Evolutionary conservation across 23 red algal genomes (phyloP).

Genomic region (Agarophyton chilense): DNA sequence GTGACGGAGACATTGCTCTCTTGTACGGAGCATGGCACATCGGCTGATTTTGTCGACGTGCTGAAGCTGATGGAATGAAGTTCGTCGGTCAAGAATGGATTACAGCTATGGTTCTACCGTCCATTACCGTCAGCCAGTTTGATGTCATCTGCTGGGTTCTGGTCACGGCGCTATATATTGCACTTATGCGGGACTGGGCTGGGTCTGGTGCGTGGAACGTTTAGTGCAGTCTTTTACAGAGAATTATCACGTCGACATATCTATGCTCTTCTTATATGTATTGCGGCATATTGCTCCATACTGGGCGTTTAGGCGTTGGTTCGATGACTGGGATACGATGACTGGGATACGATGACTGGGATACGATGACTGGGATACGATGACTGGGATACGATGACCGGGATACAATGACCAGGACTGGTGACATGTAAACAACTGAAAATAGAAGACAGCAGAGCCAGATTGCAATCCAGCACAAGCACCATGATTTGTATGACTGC

Average conservation of each 20-base stretch:
- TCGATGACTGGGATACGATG: slow-evolving; percentile 21
- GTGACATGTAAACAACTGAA: background rate
- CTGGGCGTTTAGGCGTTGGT: slow-evolving; percentile 18
- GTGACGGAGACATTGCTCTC: slow-evolving; percentile 23
- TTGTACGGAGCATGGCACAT: slow-evolving; percentile 70
- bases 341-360: no score
- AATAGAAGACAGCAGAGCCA: background rate
- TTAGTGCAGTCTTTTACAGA: slow-evolving; percentile 1
- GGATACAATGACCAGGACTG: slow-evolving; percentile 2
- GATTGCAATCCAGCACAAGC: background rate
- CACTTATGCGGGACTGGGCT: slow-evolving; percentile 14
- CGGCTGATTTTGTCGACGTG: slow-evolving; percentile 38
- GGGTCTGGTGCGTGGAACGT: slow-evolving; percentile 2
- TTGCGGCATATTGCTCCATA: slow-evolving; percentile 23
- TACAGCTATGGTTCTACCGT: slow-evolving; percentile 38
- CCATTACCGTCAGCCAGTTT: background rate
- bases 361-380: no score
- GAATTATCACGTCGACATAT: background rate
- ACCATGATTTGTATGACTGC: background rate
- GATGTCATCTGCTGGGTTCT: background rate
- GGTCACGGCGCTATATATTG: background rate
- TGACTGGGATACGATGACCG: slow-evolving; percentile 26
- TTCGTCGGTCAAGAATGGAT: slow-evolving; percentile 16
- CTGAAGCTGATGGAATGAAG: slow-evolving; percentile 58
- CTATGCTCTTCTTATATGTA: background rate